Conservation (phyloP, 345 rosid species). For the Salix brachista region DNA sequence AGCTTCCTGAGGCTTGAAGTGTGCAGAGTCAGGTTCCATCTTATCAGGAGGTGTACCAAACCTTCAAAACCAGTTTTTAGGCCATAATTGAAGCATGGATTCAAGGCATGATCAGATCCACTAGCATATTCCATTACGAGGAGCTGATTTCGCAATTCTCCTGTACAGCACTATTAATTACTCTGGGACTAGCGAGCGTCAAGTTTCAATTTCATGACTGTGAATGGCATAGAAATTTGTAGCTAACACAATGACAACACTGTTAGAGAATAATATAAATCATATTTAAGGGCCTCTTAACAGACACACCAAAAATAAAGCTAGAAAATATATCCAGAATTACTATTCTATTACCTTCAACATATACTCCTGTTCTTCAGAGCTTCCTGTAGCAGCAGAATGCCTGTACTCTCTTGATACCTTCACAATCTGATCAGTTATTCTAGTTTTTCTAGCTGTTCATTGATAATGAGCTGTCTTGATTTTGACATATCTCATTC, state of each 20-base stretch:
- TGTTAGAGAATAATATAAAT: too few species aligned
- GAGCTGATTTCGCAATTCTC: background rate
- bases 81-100: background rate
- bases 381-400: constrained; percentile 26
- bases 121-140: background rate
- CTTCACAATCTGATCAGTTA: background rate
- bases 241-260: too few species aligned
- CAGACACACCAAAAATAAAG: too few species aligned
- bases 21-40: background rate
- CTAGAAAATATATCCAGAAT: too few species aligned
- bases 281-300: too few species aligned
- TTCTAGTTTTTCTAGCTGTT: constrained; percentile 20
- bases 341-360: too few species aligned
- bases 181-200: background rate
- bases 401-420: background rate
- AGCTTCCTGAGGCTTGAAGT: background rate
- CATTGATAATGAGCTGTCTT: constrained; percentile 16
- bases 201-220: background rate
- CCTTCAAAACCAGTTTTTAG: background rate
- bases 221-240: background rate
- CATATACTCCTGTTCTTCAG: constrained; percentile 13
- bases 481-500: constrained; percentile 10
- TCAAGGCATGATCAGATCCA: background rate
- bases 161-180: background rate
- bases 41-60: background rate